Evolutionary conservation across 202 grass and related monocot genomes (phyloP).

Genomic region (Bolboschoenoplectus hybrid): DNA sequence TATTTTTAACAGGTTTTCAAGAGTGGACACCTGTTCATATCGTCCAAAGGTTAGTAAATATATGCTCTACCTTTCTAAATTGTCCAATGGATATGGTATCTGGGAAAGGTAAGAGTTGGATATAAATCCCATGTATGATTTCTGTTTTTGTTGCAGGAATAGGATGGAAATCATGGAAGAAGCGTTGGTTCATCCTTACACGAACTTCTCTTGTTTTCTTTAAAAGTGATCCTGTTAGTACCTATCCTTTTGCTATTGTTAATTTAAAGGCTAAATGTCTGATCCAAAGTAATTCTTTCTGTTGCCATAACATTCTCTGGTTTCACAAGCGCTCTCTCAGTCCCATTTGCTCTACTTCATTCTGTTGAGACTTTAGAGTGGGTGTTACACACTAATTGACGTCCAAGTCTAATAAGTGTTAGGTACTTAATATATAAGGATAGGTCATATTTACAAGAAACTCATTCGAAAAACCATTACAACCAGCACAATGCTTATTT

Average conservation of each 20-base stretch:
- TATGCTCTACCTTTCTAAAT: conserved; percentile 1
- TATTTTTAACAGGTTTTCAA: conserved; percentile 80
- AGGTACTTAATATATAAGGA: neutral
- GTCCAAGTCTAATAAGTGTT: neutral
- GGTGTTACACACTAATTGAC: neutral
- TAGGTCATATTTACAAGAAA: neutral
- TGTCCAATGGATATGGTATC: conserved; percentile 25
- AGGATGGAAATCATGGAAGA: conserved; percentile 99
- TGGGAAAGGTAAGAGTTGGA: conserved; percentile 4
- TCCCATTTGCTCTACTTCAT: neutral
- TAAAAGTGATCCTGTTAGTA: conserved; percentile 96
- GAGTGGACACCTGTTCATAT: conserved; percentile 97
- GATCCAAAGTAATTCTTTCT: neutral
- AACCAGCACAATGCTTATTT: neutral
- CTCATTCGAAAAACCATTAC: neutral
- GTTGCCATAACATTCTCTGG: conserved; percentile 1
- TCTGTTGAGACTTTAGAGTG: conserved; percentile 1
- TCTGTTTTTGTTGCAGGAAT: conserved; percentile 64
- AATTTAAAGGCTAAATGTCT: neutral
- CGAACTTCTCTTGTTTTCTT: conserved; percentile 96
- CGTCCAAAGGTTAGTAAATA: conserved; percentile 85
- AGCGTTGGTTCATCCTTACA: conserved; percentile 98
- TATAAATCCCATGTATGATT: conserved; percentile 2
- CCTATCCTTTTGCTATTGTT: conserved; percentile 29
- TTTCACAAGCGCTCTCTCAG: neutral